Evolutionary conservation across 768 basidiomycete species (phyloP).

Genomic region (Lentinus brumalis): DNA sequence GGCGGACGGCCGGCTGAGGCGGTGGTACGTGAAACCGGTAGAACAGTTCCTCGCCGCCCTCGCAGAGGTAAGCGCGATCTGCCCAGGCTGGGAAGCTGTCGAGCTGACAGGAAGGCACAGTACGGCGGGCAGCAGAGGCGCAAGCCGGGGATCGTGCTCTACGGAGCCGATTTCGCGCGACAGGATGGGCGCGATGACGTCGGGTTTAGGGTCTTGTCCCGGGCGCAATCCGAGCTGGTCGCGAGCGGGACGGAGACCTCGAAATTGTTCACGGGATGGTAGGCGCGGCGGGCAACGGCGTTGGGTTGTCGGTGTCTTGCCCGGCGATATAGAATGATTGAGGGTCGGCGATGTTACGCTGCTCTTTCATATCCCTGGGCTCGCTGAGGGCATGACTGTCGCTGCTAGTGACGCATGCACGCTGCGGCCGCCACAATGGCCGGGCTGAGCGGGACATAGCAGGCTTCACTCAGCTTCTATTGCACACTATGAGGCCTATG

Average conservation of each 20-base stretch:
- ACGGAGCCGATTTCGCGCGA: conserved; percentile 11
- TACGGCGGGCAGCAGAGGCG: conserved; percentile 5
- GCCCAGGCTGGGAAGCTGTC: not conserved
- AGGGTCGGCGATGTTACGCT: not conserved
- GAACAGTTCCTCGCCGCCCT: conserved; percentile 24
- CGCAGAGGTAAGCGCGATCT: conserved; percentile 16
- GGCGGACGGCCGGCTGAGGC: conserved; percentile 10
- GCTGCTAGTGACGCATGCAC: too few species aligned
- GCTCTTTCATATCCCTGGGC: too few species aligned
- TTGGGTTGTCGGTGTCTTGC: not conserved
- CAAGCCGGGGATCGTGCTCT: conserved; percentile 1
- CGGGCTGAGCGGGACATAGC: too few species aligned
- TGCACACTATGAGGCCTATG: too few species aligned
- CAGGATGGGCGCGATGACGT: conserved; percentile 22
- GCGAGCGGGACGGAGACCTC: conserved; percentile 19
- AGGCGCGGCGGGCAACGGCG: not conserved
- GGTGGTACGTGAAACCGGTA: conserved; percentile 28
- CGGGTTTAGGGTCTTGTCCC: conserved; percentile 19
- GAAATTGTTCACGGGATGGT: conserved; percentile 27
- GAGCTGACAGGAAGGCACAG: conserved; percentile 8
- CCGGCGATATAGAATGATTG: not conserved
- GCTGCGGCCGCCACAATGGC: too few species aligned
- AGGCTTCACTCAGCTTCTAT: too few species aligned
- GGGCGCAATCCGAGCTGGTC: conserved; percentile 11
- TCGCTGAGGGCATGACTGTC: too few species aligned